phyloP scores from a whole-genome alignment of 2,329 filamentous ascomycete species.

The Exophiala sp. region DNA sequence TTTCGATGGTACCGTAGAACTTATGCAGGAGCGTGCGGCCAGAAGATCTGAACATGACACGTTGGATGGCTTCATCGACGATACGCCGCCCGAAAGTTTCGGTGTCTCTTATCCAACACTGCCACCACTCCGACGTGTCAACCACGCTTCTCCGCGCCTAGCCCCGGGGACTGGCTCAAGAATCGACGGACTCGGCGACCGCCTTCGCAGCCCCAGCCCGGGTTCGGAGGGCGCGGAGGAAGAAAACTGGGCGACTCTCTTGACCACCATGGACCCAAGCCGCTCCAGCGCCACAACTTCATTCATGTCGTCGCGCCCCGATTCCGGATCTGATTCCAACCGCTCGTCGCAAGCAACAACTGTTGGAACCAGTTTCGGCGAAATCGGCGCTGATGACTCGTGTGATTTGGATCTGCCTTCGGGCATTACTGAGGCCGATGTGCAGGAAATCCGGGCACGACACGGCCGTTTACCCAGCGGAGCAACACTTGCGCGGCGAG shows the following conservation, averaged over 20 bases:
- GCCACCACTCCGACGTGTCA: constrained; percentile 32
- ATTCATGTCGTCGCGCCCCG: constrained; percentile 62
- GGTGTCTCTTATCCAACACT: constrained; percentile 24
- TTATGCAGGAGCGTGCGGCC: not conserved
- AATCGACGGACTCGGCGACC: constrained; percentile 74
- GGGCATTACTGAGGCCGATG: constrained; percentile 28
- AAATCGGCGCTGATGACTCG: constrained; percentile 26
- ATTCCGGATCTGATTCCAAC: constrained; percentile 33
- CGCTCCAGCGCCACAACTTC: constrained; percentile 76
- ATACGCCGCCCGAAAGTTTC: constrained; percentile 20
- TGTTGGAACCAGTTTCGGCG: constrained; percentile 29
- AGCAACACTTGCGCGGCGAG: not conserved
- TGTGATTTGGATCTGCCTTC: constrained; percentile 27
- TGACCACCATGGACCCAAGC: constrained; percentile 74
- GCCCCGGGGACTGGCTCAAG: constrained; percentile 21
- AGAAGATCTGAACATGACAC: constrained; percentile 5
- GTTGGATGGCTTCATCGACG: constrained; percentile 15
- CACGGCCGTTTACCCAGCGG: constrained; percentile 18
- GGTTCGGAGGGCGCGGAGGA: constrained; percentile 36
- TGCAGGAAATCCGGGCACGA: constrained; percentile 25
- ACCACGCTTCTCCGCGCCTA: constrained; percentile 30
- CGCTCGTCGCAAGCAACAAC: constrained; percentile 35
- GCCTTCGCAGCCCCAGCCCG: constrained; percentile 73
- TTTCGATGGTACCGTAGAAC: constrained; percentile 5
- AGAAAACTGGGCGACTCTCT: constrained; percentile 70